Evolutionary conservation across 2,329 filamentous ascomycete species (phyloP).

Genomic region (Alternaria solani): DNA sequence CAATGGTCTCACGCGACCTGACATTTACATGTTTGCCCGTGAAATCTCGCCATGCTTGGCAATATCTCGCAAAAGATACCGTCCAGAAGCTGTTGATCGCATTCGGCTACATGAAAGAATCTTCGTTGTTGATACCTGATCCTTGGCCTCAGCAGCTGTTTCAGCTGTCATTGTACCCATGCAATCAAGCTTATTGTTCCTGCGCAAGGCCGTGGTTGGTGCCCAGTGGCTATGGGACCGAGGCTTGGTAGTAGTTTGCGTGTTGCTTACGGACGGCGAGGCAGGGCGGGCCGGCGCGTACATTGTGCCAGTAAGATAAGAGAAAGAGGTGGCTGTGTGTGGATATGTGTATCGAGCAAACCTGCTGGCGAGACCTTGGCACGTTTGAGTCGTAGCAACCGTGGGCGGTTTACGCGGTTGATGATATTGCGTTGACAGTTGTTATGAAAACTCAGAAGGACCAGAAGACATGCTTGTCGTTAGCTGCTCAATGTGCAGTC

Average conservation of each 20-base stretch:
- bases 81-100: neutral
- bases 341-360: neutral
- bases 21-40: neutral
- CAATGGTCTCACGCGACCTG: neutral
- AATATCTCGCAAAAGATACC: neutral
- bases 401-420: neutral
- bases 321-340: neutral
- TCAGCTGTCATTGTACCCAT: conserved; percentile 17
- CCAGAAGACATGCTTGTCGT: neutral
- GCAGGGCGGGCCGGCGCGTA: conserved; percentile 10
- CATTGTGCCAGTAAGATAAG: conserved; percentile 2
- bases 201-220: neutral
- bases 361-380: neutral
- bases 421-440: neutral
- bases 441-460: neutral
- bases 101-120: neutral
- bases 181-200: conserved; percentile 16
- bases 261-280: conserved; percentile 5
- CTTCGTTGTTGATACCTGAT: neutral
- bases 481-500: neutral
- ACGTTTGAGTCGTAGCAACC: neutral
- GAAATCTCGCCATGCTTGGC: neutral
- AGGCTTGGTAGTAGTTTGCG: neutral
- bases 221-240: neutral
- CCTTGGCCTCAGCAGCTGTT: neutral